Base-by-base conservation (phyloP, 2,329 filamentous ascomycete genomes). In the Plectosphaerella sp. region DNA sequence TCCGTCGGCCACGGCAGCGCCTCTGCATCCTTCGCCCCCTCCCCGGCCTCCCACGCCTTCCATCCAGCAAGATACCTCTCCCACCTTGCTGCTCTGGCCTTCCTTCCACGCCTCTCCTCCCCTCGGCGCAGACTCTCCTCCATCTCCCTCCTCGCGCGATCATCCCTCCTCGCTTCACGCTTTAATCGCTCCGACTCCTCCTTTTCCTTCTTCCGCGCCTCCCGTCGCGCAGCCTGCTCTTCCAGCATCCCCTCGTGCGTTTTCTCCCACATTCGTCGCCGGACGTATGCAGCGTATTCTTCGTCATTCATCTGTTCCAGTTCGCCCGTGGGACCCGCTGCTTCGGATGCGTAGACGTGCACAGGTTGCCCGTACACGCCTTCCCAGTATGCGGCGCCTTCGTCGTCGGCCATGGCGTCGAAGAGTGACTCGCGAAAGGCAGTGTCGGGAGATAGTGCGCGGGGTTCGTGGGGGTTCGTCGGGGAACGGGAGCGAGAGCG, bases 341-440 rank as follows among this genome's bases (percentile, higher is more conserved):
- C 57, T 48, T 74, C 69, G 24, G 80, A 76, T 0, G 82, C 66
- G 65, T 95, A 97, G 7, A 84, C 82, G 69, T 97, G 91, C 48
- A 97, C 88, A 0, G 94, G 93, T 67, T 97, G 93, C 1, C 91
- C 92, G 70, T 97, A 99, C n/a, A 99, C 89, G 15, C 84, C 83
- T 67, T 97, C 88, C 94, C 94, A 99, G 73, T 94, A 99, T 8
- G 85, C 82, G 2, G 94, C 94, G 46, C 93, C 94, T 71, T 99
- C 94, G 65, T 97, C 93, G 69, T 99, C 94, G 37, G 91, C 93
- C 70, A 99, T 87, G 33, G 94, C 94, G 68, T 99, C 94, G 72
- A 97, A 97, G 5, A 99, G 84, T 1, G 91, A 96, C 68, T 96
- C 90, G 28, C 90, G 86, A 67, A 99, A 99, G 1, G 93, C 91